Conservation (phyloP, 2,329 filamentous ascomycete species). For the Diaporthe citriasiana region DNA sequence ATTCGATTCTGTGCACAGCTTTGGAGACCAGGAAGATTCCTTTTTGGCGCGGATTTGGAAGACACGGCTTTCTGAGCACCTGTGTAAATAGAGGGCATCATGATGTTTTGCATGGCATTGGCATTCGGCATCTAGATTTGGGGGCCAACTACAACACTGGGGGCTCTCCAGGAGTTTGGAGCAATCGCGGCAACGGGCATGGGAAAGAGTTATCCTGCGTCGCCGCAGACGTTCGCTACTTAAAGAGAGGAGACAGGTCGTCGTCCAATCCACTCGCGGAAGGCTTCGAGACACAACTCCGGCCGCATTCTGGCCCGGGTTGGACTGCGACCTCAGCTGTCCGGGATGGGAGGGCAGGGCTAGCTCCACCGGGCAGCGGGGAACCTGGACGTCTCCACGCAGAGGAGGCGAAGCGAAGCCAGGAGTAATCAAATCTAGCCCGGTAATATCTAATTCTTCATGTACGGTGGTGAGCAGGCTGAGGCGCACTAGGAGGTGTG, state of each 20-base stretch:
- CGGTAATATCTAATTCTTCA: constrained; percentile 58
- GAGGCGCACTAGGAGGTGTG: constrained; percentile 30
- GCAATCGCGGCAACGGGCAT: constrained; percentile 56
- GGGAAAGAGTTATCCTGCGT: constrained; percentile 52
- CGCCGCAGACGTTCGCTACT: constrained; percentile 62
- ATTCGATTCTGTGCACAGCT: constrained; percentile 44
- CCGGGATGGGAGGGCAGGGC: constrained; percentile 51
- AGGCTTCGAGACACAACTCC: constrained; percentile 44
- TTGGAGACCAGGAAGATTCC: constrained; percentile 42
- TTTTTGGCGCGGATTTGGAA: constrained; percentile 43
- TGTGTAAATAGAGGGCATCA: constrained; percentile 64
- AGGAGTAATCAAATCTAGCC: constrained; percentile 50
- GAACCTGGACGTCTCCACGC: constrained; percentile 28
- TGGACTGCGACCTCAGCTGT: constrained; percentile 45
- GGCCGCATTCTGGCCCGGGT: constrained; percentile 38
- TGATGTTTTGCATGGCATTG: constrained; percentile 64
- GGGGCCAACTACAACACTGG: constrained; percentile 49
- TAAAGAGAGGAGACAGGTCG: constrained; percentile 50
- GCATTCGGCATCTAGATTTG: constrained; percentile 64
- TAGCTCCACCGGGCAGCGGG: constrained; percentile 49
- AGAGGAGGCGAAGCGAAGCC: constrained; percentile 34
- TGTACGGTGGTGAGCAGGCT: constrained; percentile 50
- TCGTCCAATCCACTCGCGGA: constrained; percentile 42
- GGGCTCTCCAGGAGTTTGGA: constrained; percentile 62
- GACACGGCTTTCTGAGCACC: constrained; percentile 52